A percentile compares a stretch with the other conserved stretches of the same genome.
These are phyloP conservation scores for Suillus lakei DNA, from an alignment of 768 basidiomycete species.

Conservation along the genomic window DNA sequence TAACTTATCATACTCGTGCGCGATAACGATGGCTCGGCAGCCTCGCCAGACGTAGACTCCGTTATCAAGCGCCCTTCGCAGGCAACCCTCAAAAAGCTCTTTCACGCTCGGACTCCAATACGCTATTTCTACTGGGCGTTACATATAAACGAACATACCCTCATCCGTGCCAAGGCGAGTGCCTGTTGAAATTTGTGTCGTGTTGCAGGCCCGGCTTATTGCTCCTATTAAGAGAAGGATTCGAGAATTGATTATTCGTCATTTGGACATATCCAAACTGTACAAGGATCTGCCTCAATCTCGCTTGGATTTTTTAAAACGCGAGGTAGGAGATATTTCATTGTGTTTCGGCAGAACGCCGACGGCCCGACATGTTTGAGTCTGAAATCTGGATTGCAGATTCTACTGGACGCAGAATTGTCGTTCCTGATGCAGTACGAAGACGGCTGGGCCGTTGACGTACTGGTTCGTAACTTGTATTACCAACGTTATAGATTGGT, in stretches of 20 bases:
- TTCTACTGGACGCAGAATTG: neutral
- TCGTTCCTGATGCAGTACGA: neutral
- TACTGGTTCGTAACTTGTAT: neutral
- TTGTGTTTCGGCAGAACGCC: neutral
- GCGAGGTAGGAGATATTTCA: neutral
- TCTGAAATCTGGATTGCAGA: neutral
- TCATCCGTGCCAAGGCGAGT: neutral
- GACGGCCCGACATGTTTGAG: neutral
- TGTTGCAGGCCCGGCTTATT: neutral
- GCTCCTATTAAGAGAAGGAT: neutral
- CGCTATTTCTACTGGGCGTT: neutral
- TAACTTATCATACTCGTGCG: neutral
- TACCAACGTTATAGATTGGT: neutral
- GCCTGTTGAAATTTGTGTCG: neutral
- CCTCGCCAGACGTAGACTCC: neutral
- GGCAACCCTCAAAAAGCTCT: neutral
- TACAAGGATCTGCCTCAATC: neutral
- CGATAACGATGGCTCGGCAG: neutral
- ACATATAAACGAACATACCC: neutral
- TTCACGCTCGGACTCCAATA: neutral
- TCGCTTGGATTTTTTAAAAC: slow-evolving; percentile 4
- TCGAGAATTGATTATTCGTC: neutral
- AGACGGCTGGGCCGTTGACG: neutral
- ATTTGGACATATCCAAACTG: neutral
- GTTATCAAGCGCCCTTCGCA: neutral